A percentile compares a stretch with the other conserved stretches of the same genome.
These are phyloP conservation scores for Boletus tylopilopsis DNA, from an alignment of 768 basidiomycete species.

Conservation along the genomic window DNA sequence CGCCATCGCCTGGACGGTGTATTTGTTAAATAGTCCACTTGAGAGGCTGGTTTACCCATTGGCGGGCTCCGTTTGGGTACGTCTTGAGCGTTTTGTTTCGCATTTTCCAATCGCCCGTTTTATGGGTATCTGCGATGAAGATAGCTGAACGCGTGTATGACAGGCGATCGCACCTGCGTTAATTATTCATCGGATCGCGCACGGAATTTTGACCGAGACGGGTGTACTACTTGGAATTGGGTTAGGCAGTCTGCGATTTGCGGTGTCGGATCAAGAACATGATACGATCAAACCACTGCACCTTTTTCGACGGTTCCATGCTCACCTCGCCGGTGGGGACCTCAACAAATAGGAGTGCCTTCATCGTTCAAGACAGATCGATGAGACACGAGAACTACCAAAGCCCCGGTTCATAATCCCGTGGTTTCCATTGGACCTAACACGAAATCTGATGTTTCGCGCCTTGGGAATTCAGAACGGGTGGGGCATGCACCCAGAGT, in stretches of 20 bases:
- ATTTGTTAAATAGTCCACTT: slow-evolving; percentile 20
- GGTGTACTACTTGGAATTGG: background rate
- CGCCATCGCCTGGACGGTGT: slow-evolving; percentile 11
- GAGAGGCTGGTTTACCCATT: slow-evolving; percentile 23
- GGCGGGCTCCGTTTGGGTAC: slow-evolving; percentile 20
- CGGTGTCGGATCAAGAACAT: background rate
- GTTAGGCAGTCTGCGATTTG: slow-evolving; percentile 11
- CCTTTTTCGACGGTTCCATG: slow-evolving; percentile 6
- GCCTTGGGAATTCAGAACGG: no score
- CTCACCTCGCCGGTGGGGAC: no score
- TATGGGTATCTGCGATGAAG: background rate
- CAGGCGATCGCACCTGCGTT: slow-evolving; percentile 17
- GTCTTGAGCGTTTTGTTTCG: background rate
- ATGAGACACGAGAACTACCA: no score
- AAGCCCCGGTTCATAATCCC: no score
- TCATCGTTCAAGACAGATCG: no score
- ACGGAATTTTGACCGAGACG: slow-evolving; percentile 20
- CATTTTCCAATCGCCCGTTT: background rate
- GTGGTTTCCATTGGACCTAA: no score
- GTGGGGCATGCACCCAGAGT: no score
- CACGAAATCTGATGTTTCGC: no score
- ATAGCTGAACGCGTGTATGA: background rate
- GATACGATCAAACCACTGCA: background rate
- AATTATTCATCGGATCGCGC: slow-evolving; percentile 21
- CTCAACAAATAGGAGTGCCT: no score